Evolutionary conservation across 192 early-diverging fungal species (phyloP).

Genomic region (Entomortierella beljakovae): DNA sequence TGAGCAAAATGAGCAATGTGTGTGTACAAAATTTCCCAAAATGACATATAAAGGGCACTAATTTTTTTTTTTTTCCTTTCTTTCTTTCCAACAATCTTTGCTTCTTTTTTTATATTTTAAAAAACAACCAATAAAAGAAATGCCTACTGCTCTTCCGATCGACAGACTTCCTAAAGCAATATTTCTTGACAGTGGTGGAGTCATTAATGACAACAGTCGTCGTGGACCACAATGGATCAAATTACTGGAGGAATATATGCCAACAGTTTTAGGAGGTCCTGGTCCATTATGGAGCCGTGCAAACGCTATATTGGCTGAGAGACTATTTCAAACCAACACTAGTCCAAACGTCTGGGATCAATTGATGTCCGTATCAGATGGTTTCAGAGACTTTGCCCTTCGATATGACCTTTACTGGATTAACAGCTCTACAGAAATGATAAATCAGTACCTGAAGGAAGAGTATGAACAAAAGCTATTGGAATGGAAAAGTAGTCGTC

Average conservation of each 20-base stretch:
- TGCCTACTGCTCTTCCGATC: too few species aligned
- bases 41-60: too few species aligned
- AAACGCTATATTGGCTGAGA: slow-evolving; percentile 6
- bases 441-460: slow-evolving; percentile 18
- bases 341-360: too few species aligned
- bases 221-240: slow-evolving; percentile 36
- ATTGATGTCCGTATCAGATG: not conserved
- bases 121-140: too few species aligned
- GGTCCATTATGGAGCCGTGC: slow-evolving; percentile 20
- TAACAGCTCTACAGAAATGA: not conserved
- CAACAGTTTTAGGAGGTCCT: slow-evolving; percentile 20
- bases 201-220: slow-evolving; percentile 33
- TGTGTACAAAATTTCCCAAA: too few species aligned
- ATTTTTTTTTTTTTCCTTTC: too few species aligned
- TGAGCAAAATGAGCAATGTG: too few species aligned
- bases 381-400: slow-evolving; percentile 14
- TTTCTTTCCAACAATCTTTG: too few species aligned
- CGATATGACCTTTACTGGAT: slow-evolving; percentile 22
- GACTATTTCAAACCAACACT: slow-evolving; percentile 12
- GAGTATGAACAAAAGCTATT: slow-evolving; percentile 5
- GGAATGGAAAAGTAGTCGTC: not conserved
- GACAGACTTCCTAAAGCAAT: slow-evolving; percentile 20
- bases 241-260: slow-evolving; percentile 17
- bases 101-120: too few species aligned
- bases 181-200: slow-evolving; percentile 47